Base-by-base conservation (phyloP, 257 asterid genomes). In the Plantago elongata region DNA sequence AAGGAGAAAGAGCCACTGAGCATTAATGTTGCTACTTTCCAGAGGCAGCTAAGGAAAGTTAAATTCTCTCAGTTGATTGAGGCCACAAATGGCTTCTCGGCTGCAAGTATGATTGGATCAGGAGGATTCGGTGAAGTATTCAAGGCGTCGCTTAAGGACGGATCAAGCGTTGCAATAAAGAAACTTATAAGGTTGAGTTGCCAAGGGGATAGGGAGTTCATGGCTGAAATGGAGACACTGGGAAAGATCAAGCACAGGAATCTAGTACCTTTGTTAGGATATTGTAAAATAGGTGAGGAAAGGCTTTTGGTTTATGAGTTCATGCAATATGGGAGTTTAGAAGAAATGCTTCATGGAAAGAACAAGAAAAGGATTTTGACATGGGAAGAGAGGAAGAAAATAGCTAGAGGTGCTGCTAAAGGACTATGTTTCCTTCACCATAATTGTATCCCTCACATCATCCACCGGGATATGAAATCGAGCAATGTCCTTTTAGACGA, bases 1-100 rank as follows among this genome's bases (percentile, higher is more conserved):
- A 91, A 88, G 82, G 98, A 91, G 79, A 91, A 82, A 54, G 98
- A 91, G 72, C 98, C 98, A 1, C n/a, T 91, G 69, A 91, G 98
- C 79, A 91, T 91, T 54, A 91, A 91, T 13, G 96, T 91, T 0
- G 98, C 98, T 9, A 91, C 98, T 0, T 91, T 91, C 5, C 98
- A 91, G 54, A 70, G 96, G 43, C 85, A 91, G 42, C 62, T 91
- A 16, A 74, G 94, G 72, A 91, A 91, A 63, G 80, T 90, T 11
- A 88, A 80, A 27, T 90, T 90, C 74, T 90, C 98, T 0, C 98
- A 90, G 52, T 74, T 90, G 17, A 88, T 90, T 7, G 98, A 88
- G 69, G 96, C 98, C 4, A 88, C 98, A 0, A 85, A 90, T 44
- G 98, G 98, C 0, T 90, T 90, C 82, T 86, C 98, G 4, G 87